Evolutionary conservation across 805 yeast genomes (phyloP).

Genomic region (Brettanomyces custersianus): DNA sequence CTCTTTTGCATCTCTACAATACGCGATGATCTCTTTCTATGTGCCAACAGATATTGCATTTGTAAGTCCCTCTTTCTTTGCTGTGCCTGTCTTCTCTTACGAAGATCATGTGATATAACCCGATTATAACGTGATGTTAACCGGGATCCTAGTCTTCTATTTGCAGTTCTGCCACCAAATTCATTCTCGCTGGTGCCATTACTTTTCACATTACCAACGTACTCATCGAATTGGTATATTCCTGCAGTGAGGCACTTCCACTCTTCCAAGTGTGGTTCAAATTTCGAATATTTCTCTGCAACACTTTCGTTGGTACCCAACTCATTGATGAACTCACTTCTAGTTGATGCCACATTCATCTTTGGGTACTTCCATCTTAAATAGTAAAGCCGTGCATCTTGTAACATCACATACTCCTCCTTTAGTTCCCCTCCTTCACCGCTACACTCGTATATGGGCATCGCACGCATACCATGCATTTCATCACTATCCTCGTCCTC

Average conservation of each 20-base stretch:
- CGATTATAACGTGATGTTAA: slow-evolving; percentile 26
- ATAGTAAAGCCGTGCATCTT: slow-evolving; percentile 45
- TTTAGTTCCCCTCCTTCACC: slow-evolving; percentile 6
- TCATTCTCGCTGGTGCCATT: no score
- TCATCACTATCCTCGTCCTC: no score
- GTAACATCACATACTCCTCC: slow-evolving; percentile 31
- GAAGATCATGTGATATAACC: slow-evolving; percentile 36
- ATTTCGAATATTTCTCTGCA: slow-evolving; percentile 8
- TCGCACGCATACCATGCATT: slow-evolving; percentile 9
- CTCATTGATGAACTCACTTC: slow-evolving; percentile 19
- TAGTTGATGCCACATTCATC: slow-evolving; percentile 27
- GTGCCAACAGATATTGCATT: slow-evolving; percentile 51
- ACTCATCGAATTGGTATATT: slow-evolving; percentile 33
- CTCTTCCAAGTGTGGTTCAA: slow-evolving; percentile 28
- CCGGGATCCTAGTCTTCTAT: slow-evolving; percentile 22
- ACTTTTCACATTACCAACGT: slow-evolving; percentile 22
- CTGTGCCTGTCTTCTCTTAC: slow-evolving; percentile 42
- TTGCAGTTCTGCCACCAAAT: no score
- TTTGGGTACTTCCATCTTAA: slow-evolving; percentile 23
- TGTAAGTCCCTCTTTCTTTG: slow-evolving; percentile 56
- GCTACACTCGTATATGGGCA: slow-evolving; percentile 13
- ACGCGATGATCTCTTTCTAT: slow-evolving; percentile 68
- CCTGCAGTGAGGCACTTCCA: slow-evolving; percentile 36
- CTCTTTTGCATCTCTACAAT: slow-evolving; percentile 53
- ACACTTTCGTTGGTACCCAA: slow-evolving; percentile 4